Evolutionary conservation across 345 rosid species (phyloP).

Genomic region (Diplotaxis tenuifolia): DNA sequence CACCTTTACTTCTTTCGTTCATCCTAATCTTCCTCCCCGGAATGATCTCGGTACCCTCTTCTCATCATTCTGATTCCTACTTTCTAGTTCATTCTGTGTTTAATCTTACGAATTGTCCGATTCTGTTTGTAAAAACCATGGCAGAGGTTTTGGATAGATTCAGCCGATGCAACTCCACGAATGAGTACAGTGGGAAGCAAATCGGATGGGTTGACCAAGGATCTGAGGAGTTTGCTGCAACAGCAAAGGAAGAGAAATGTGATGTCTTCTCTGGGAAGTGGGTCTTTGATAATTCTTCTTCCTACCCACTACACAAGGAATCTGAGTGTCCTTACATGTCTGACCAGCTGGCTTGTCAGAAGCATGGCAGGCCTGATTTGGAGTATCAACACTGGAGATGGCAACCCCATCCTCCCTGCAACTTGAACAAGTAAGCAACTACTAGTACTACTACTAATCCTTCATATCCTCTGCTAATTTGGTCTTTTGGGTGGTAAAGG

Average conservation of each 20-base stretch:
- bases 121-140: no score
- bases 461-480: background rate
- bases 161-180: slow-evolving; percentile 66
- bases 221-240: slow-evolving; percentile 16
- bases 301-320: slow-evolving; percentile 79
- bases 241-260: slow-evolving; percentile 44
- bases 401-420: slow-evolving; percentile 84
- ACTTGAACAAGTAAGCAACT: slow-evolving; percentile 57
- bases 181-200: slow-evolving; percentile 62
- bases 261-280: slow-evolving; percentile 86
- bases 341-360: slow-evolving; percentile 92
- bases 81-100: background rate
- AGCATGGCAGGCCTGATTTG: slow-evolving; percentile 90
- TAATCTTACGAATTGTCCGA: background rate
- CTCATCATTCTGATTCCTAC: background rate
- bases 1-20: slow-evolving; percentile 36
- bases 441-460: no score
- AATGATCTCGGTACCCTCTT: slow-evolving; percentile 38
- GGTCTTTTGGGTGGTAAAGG: slow-evolving; percentile 38
- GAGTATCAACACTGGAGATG: slow-evolving; percentile 86
- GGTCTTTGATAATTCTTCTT: slow-evolving; percentile 64
- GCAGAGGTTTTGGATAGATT: slow-evolving; percentile 84
- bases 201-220: slow-evolving; percentile 52
- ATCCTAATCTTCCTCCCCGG: slow-evolving; percentile 51
- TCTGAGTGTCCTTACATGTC: slow-evolving; percentile 95